Conservation (phyloP, 225 moss, liverwort and hornwort species). For the Physcomitrellopsis africana region DNA sequence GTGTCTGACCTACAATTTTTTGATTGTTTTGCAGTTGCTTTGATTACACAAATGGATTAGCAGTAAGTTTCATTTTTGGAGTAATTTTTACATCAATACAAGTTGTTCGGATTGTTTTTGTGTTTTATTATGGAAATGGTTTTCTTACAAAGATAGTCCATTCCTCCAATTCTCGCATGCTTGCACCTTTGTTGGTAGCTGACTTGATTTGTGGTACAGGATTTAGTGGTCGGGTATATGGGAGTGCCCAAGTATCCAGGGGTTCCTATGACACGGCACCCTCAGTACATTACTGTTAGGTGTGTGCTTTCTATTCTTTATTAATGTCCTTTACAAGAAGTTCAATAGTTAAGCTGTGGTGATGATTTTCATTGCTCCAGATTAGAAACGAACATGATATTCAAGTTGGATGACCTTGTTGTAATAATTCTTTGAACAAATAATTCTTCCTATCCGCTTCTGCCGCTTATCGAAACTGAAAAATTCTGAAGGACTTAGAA, state of each 20-base stretch:
- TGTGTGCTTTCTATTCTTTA: conserved; percentile 34
- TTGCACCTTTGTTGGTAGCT: conserved; percentile 27
- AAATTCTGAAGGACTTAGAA: conserved; percentile 2
- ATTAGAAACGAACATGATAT: conserved; percentile 11
- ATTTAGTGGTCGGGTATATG: conserved; percentile 98
- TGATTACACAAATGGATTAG: conserved; percentile 97
- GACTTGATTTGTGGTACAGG: conserved; percentile 50
- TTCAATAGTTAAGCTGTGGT: conserved; percentile 8
- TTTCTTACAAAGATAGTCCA: background rate
- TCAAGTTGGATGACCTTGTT: conserved; percentile 22
- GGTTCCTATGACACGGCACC: conserved; percentile 97
- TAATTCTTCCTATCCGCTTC: background rate
- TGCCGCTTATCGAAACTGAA: background rate
- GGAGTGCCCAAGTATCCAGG: conserved; percentile 95
- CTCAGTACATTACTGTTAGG: conserved; percentile 94
- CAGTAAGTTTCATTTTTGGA: conserved; percentile 54
- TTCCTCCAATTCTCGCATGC: conserved; percentile 18
- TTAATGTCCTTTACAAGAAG: background rate
- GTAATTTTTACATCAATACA: conserved; percentile 4
- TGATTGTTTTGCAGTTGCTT: conserved; percentile 71
- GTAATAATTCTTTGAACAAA: conserved; percentile 13
- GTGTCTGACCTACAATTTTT: conserved; percentile 17
- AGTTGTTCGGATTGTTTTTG: conserved; percentile 17
- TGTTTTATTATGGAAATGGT: conserved; percentile 13
- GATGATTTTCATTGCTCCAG: conserved; percentile 21